Percentiles rank a stretch among this genome's conserved stretches.
These are phyloP conservation scores for Malus domestica DNA, from an alignment of 306 rosid genomes.

Conservation along the genomic window DNA sequence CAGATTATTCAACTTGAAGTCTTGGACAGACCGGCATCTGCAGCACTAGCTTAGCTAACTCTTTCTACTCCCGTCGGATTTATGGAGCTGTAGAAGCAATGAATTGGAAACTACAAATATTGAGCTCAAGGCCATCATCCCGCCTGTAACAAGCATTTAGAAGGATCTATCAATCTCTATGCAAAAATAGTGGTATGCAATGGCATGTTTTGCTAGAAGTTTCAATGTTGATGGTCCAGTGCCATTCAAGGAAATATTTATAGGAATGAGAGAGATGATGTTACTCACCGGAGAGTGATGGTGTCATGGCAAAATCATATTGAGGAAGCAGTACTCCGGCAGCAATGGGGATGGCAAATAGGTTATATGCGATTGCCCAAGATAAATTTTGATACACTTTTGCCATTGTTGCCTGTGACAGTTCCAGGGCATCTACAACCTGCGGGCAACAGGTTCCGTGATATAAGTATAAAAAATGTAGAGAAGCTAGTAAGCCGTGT, in stretches of 20 bases:
- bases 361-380: constrained; percentile 91
- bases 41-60: constrained; percentile 1
- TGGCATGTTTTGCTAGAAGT: too few relatives aligned
- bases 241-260: neutral
- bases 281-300: constrained; percentile 83
- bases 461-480: neutral
- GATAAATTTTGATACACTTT: constrained; percentile 91
- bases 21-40: neutral
- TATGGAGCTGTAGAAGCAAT: constrained; percentile 75
- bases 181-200: too few relatives aligned
- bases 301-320: constrained; percentile 93
- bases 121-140: constrained; percentile 95
- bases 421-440: constrained; percentile 90
- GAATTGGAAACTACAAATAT: constrained; percentile 87
- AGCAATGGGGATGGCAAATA: constrained; percentile 73
- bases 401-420: constrained; percentile 81
- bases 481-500: constrained; percentile 6
- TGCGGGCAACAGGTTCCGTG: constrained; percentile 25
- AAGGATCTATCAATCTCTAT: too few relatives aligned
- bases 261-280: neutral
- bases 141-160: constrained; percentile 42
- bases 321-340: constrained; percentile 88
- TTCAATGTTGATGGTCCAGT: too few relatives aligned
- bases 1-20: neutral
- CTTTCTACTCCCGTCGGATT: constrained; percentile 16